Evolutionary conservation across 2,329 filamentous ascomycete genomes (phyloP).

Genomic region (Alternaria dauci): DNA sequence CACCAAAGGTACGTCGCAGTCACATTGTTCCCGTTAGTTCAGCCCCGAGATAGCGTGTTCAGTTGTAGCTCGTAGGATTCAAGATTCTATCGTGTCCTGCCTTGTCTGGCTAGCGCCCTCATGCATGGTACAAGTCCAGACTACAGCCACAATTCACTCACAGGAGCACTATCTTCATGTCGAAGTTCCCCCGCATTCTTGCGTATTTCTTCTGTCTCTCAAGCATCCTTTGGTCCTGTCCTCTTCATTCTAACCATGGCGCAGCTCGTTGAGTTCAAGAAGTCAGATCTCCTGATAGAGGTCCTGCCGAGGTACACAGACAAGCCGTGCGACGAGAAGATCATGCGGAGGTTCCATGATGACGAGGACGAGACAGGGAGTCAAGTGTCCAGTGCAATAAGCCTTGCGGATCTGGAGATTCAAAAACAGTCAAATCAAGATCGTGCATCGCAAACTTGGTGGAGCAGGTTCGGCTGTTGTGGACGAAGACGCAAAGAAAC

Average conservation of each 20-base stretch:
- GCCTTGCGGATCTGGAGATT: constrained; percentile 9
- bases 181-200: neutral
- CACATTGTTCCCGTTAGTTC: neutral
- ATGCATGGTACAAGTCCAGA: neutral
- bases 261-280: constrained; percentile 5
- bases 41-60: neutral
- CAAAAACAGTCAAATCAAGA: constrained; percentile 17
- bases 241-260: constrained; percentile 1
- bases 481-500: constrained; percentile 1
- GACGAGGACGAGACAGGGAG: constrained; percentile 20
- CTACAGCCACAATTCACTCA: neutral
- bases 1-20: neutral
- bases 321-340: neutral
- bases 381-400: constrained; percentile 11
- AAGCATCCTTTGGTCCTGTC: neutral
- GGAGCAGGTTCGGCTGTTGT: constrained; percentile 4
- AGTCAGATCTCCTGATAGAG: constrained; percentile 9
- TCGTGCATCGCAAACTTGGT: constrained; percentile 8
- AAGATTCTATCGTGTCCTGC: neutral
- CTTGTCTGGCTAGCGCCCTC: neutral
- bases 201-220: neutral
- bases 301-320: constrained; percentile 11
- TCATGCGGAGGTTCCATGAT: constrained; percentile 16
- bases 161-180: neutral
- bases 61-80: neutral